These are phyloP conservation scores for Solanum chiquidenum DNA, from an alignment of 257 asterid species.

Conservation along the genomic window DNA sequence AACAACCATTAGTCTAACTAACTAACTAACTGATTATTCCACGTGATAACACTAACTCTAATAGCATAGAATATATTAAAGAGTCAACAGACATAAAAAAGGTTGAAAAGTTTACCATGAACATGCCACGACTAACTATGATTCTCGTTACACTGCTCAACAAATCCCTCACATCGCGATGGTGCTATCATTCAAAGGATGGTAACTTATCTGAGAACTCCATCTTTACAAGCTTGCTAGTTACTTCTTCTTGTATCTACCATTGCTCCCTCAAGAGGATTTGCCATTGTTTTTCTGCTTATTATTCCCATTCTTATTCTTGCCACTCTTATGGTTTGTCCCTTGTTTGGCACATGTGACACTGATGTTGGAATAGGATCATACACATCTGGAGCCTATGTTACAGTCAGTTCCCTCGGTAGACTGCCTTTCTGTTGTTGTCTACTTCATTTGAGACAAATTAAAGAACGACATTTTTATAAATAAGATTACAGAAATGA, in stretches of 20 bases:
- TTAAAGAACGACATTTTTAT: not conserved
- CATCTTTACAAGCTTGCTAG: slow-evolving; percentile 30
- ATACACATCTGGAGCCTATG: slow-evolving; percentile 51
- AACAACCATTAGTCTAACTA: too few relatives aligned
- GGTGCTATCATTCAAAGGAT: slow-evolving; percentile 22
- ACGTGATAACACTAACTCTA: too few relatives aligned
- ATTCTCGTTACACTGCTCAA: not conserved
- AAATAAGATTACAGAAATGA: too few relatives aligned
- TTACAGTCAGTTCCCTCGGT: slow-evolving; percentile 27
- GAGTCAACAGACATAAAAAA: not conserved
- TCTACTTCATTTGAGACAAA: not conserved
- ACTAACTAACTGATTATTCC: too few relatives aligned
- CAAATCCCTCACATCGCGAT: not conserved
- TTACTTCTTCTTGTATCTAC: slow-evolving; percentile 46
- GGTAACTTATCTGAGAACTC: slow-evolving; percentile 29
- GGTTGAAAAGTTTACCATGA: not conserved
- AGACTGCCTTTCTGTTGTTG: slow-evolving; percentile 9
- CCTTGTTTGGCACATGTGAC: slow-evolving; percentile 61
- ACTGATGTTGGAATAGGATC: slow-evolving; percentile 46
- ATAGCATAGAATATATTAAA: not conserved
- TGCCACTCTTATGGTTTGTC: slow-evolving; percentile 31
- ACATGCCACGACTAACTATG: not conserved
- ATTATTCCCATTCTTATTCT: slow-evolving; percentile 52
- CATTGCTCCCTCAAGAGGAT: slow-evolving; percentile 52
- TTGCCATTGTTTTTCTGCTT: slow-evolving; percentile 61